Conservation (phyloP, 768 basidiomycete genomes). For the Lenzites betulinus region DNA sequence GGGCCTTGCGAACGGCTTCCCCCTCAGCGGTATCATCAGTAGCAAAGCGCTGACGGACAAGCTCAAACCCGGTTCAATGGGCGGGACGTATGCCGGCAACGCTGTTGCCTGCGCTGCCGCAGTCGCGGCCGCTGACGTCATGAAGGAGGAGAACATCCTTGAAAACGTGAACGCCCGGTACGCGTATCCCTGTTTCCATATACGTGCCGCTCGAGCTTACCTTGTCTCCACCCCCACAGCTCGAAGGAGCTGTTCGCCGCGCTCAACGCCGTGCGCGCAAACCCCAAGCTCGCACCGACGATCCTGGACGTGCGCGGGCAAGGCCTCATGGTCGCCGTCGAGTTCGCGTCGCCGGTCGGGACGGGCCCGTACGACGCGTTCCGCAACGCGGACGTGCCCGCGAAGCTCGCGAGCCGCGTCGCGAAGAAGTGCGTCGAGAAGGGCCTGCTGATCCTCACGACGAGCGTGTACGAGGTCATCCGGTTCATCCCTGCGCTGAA, state of each 20-base stretch:
- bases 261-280: conserved; percentile 58
- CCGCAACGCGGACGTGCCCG: conserved; percentile 39
- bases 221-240: conserved; percentile 35
- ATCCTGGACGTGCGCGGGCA: conserved; percentile 87
- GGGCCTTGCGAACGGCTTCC: conserved; percentile 93
- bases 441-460: conserved; percentile 86
- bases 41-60: conserved; percentile 80
- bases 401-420: conserved; percentile 67
- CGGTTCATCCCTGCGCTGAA: conserved; percentile 94
- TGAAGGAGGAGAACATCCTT: conserved; percentile 79
- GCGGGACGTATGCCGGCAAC: conserved; percentile 92
- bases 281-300: conserved; percentile 50
- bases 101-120: conserved; percentile 92
- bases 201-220: neutral
- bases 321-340: conserved; percentile 88
- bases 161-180: conserved; percentile 77
- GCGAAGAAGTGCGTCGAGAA: conserved; percentile 82
- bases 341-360: conserved; percentile 67
- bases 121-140: conserved; percentile 74
- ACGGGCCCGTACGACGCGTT: conserved; percentile 51
- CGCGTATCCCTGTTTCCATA: conserved; percentile 14
- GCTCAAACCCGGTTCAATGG: conserved; percentile 80
- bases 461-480: conserved; percentile 84
- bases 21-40: conserved; percentile 83
- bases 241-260: conserved; percentile 70